These are phyloP conservation scores for Thielaviopsis ethacetica DNA, from an alignment of 2,329 filamentous ascomycete genomes.

Conservation along the genomic window DNA sequence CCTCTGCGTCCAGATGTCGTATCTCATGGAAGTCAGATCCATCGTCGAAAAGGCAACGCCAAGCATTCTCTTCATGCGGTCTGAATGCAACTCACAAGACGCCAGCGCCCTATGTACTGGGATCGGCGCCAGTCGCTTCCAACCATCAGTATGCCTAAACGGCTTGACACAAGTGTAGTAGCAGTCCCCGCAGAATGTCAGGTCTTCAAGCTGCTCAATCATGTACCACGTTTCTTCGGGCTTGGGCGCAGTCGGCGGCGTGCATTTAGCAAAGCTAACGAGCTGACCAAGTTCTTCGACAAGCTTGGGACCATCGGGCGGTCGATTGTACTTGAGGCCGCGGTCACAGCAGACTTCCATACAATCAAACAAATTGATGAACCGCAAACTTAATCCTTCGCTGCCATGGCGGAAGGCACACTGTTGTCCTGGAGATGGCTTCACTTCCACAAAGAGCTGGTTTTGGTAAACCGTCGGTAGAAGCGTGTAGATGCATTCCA, in stretches of 20 bases:
- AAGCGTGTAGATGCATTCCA: constrained; percentile 49
- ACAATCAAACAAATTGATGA: constrained; percentile 47
- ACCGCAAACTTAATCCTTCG: constrained; percentile 35
- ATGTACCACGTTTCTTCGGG: constrained; percentile 59
- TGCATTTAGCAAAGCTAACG: constrained; percentile 19
- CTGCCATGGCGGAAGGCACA: constrained; percentile 40
- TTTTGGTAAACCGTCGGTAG: constrained; percentile 28
- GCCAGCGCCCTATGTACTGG: constrained; percentile 43
- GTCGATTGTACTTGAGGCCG: constrained; percentile 15
- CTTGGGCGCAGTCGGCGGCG: constrained; percentile 47
- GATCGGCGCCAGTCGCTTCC: constrained; percentile 38
- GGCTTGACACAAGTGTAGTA: constrained; percentile 45
- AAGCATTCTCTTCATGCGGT: constrained; percentile 63
- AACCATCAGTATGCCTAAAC: constrained; percentile 51
- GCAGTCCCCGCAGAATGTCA: constrained; percentile 78
- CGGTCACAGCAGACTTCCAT: constrained; percentile 30
- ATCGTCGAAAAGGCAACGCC: constrained; percentile 27
- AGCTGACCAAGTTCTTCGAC: constrained; percentile 46
- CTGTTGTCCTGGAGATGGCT: constrained; percentile 7
- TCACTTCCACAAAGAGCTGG: constrained; percentile 41
- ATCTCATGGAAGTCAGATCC: constrained; percentile 3
- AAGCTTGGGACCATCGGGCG: constrained; percentile 44
- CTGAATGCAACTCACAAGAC: constrained; percentile 62
- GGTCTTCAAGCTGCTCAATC: constrained; percentile 56
- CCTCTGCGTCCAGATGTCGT: constrained; percentile 9